A percentile compares a stretch with the other conserved stretches of the same genome.
These are phyloP conservation scores for Phytophthora fragariaefolia DNA, from an alignment of 352 stramenopile species.

Conservation along the genomic window DNA sequence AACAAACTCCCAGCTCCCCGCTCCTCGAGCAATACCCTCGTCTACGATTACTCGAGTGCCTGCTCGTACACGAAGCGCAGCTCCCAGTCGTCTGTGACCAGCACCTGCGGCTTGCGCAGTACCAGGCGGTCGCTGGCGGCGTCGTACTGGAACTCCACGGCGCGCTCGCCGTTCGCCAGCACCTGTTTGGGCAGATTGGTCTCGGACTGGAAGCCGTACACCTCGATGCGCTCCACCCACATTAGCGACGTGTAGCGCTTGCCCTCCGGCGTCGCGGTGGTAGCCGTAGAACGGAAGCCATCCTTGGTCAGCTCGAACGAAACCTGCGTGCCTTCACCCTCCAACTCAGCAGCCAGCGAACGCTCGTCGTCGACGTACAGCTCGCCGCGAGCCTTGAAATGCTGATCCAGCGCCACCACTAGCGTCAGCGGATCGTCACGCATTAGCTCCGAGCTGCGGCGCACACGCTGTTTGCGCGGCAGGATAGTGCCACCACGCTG, in stretches of 20 bases:
- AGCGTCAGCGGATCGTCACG: constrained; percentile 97
- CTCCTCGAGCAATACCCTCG: neutral
- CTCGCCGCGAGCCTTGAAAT: constrained; percentile 79
- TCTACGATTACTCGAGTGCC: constrained; percentile 32
- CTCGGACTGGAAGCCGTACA: constrained; percentile 65
- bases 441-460: constrained; percentile 95
- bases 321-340: constrained; percentile 60
- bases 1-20: constrained; percentile 13
- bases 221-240: constrained; percentile 88
- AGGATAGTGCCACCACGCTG: constrained; percentile 96
- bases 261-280: constrained; percentile 31
- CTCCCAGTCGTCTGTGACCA: constrained; percentile 75
- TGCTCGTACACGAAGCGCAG: constrained; percentile 63
- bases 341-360: constrained; percentile 72
- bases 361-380: constrained; percentile 98
- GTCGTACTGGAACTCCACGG: constrained; percentile 77
- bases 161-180: constrained; percentile 44
- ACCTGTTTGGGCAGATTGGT: constrained; percentile 54
- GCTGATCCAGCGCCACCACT: constrained; percentile 91
- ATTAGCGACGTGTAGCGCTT: constrained; percentile 56
- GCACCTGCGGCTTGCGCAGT: constrained; percentile 85
- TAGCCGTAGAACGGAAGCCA: constrained; percentile 41
- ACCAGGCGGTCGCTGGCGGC: constrained; percentile 64
- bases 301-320: constrained; percentile 46
- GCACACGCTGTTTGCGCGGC: constrained; percentile 95